Conservation (phyloP, 2,329 filamentous ascomycete genomes). For the Leptographium radiaticola region DNA sequence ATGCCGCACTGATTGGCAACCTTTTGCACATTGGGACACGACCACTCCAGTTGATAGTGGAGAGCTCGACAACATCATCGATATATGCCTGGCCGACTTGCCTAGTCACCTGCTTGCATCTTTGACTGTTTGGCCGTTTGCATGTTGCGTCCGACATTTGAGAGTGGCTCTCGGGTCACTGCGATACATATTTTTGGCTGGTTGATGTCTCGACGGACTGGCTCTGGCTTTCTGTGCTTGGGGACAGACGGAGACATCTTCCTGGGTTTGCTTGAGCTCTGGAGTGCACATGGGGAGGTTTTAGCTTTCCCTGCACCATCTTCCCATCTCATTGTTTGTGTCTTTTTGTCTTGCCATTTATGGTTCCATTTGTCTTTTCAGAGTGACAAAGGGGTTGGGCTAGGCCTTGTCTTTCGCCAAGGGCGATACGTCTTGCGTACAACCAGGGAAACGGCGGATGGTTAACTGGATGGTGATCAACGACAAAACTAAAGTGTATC, state of each 20-base stretch:
- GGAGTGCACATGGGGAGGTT: too few relatives aligned
- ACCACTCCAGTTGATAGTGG: background rate
- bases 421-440: slow-evolving; percentile 1
- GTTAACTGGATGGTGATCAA: background rate
- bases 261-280: background rate
- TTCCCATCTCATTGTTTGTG: background rate
- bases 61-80: background rate
- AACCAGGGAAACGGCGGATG: background rate
- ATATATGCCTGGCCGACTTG: background rate
- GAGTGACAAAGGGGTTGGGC: background rate
- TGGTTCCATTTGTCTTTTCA: background rate
- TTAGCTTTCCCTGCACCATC: background rate
- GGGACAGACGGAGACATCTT: background rate
- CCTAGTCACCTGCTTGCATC: background rate
- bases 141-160: background rate
- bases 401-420: background rate
- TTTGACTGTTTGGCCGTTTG: background rate
- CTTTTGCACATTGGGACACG: background rate
- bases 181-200: background rate
- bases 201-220: background rate
- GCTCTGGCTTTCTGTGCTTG: background rate
- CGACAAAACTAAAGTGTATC: background rate
- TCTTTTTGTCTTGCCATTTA: slow-evolving; percentile 1
- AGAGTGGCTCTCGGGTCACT: background rate
- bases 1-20: slow-evolving; percentile 10